phyloP scores from a whole-genome alignment of 108 stramenopile genomes.

The Nitzschia sp. region DNA sequence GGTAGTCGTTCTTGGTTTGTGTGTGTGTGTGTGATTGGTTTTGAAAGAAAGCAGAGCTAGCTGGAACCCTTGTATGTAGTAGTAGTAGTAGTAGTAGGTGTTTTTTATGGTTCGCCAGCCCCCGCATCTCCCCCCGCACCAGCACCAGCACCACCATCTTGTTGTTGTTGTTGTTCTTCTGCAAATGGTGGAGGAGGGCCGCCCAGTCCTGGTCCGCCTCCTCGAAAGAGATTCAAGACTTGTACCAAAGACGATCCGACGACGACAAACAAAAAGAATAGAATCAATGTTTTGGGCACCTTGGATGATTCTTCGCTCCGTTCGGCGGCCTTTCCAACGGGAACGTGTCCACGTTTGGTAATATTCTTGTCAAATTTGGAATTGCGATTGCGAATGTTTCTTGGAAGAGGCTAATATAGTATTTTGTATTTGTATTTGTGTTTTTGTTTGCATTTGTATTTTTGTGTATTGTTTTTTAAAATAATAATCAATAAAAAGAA shows the following conservation, averaged over 20 bases:
- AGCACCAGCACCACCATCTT: too few species aligned
- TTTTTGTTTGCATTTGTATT: too few species aligned
- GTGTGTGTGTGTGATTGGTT: too few species aligned
- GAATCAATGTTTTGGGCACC: conserved; percentile 57
- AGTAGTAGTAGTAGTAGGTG: too few species aligned
- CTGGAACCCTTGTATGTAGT: too few species aligned
- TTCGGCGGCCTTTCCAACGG: conserved; percentile 73
- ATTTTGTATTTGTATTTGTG: too few species aligned
- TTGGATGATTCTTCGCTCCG: conserved; percentile 57
- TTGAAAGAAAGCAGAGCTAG: too few species aligned
- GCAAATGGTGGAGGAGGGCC: conserved; percentile 23
- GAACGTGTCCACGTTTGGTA: conserved; percentile 78
- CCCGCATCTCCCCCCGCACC: too few species aligned
- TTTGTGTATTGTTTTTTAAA: too few species aligned
- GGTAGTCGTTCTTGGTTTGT: too few species aligned
- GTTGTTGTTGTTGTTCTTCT: neutral
- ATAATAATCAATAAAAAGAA: too few species aligned
- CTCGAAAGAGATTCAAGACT: conserved; percentile 69
- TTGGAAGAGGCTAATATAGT: conserved; percentile 84
- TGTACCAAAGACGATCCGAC: conserved; percentile 79
- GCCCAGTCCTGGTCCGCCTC: neutral
- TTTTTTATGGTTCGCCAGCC: too few species aligned
- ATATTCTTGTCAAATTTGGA: conserved; percentile 82
- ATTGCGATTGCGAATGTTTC: conserved; percentile 75
- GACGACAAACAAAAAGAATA: conserved; percentile 78